These are phyloP conservation scores for Paspalum vaginatum DNA, from an alignment of 176 grass and related monocot genomes.

Conservation along the genomic window DNA sequence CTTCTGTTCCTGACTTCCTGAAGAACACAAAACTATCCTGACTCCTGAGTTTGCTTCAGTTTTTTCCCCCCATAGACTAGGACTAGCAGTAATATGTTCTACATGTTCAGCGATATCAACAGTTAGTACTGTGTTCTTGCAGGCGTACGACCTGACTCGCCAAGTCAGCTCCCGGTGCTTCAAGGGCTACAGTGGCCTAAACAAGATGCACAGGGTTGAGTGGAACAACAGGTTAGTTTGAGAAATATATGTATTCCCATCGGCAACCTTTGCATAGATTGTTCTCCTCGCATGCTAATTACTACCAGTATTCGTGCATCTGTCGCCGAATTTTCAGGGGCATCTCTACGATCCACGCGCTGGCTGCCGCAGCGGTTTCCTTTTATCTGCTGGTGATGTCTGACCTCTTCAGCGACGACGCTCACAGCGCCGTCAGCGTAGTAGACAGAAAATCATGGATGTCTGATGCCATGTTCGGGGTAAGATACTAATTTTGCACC, in stretches of 20 bases:
- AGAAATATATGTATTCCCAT: neutral
- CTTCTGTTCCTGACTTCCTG: neutral
- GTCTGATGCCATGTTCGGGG: slow-evolving; percentile 73
- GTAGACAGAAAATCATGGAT: slow-evolving; percentile 69
- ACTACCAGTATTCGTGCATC: neutral
- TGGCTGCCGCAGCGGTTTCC: slow-evolving; percentile 60
- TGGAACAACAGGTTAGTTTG: slow-evolving; percentile 76
- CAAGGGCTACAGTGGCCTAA: slow-evolving; percentile 70
- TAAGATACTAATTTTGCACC: slow-evolving; percentile 13
- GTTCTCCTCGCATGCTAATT: neutral
- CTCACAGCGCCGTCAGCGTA: slow-evolving; percentile 30
- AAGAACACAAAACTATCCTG: neutral
- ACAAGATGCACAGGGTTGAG: slow-evolving; percentile 54
- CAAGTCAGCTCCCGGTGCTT: slow-evolving; percentile 49
- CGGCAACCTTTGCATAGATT: neutral
- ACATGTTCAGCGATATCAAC: neutral
- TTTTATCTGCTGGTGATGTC: slow-evolving; percentile 75
- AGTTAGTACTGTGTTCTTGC: neutral
- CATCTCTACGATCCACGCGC: slow-evolving; percentile 81
- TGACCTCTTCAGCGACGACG: slow-evolving; percentile 56
- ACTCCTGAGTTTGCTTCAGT: neutral
- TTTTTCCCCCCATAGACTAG: neutral
- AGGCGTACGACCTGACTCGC: slow-evolving; percentile 69
- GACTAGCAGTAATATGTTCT: neutral
- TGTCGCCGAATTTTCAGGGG: slow-evolving; percentile 35